Percentiles rank a stretch among this genome's conserved stretches.
Evolutionary conservation across 768 basidiomycete genomes (phyloP).

Genomic region (Auricularia cornea): DNA sequence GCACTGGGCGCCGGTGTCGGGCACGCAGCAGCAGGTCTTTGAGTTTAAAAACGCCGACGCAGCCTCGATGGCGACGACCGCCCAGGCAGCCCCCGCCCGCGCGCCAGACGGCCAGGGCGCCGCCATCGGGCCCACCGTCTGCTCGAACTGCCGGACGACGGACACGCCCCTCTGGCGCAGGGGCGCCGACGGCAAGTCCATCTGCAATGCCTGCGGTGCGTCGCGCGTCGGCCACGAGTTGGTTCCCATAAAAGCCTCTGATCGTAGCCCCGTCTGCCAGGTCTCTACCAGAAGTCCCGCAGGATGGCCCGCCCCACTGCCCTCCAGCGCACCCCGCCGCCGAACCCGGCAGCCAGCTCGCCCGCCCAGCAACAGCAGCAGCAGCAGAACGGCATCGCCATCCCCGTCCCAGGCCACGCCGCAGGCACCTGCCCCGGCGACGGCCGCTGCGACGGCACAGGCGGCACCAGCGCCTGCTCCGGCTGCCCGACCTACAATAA

Average conservation of each 20-base stretch:
- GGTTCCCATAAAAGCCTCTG: neutral
- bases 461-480: constrained; percentile 84
- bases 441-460: constrained; percentile 95
- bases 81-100: neutral
- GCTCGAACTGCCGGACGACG: constrained; percentile 46
- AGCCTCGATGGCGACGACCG: neutral
- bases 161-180: constrained; percentile 81
- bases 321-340: constrained; percentile 25
- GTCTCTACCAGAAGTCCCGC: constrained; percentile 79
- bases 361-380: constrained; percentile 20
- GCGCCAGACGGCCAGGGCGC: neutral
- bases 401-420: constrained; percentile 8
- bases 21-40: neutral
- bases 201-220: constrained; percentile 90
- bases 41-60: constrained; percentile 1
- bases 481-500: constrained; percentile 99
- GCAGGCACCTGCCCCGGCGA: constrained; percentile 94
- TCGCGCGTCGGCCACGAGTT: constrained; percentile 11
- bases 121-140: constrained; percentile 4
- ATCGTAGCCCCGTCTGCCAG: constrained; percentile 34
- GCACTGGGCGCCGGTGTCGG: neutral
- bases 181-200: constrained; percentile 69
- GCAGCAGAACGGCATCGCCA: constrained; percentile 12
- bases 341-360: constrained; percentile 15
- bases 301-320: constrained; percentile 64